Conservation (phyloP, 2,329 filamentous ascomycete species). For the Rhexocercosporidium sp. region DNA sequence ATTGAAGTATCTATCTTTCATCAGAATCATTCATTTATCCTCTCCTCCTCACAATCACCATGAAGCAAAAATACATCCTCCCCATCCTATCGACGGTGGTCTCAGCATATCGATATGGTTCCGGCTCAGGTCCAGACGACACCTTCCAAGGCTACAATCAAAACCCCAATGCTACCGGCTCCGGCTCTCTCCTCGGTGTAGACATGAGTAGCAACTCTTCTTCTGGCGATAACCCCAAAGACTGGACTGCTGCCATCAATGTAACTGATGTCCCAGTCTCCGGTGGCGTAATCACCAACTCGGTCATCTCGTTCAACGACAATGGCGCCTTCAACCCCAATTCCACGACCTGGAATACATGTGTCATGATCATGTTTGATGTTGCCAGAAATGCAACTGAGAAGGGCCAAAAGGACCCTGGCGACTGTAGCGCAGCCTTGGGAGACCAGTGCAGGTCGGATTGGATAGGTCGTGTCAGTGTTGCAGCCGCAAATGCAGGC, state of each 20-base stretch:
- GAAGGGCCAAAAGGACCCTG: neutral
- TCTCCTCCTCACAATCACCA: no score
- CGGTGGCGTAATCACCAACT: neutral
- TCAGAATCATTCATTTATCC: no score
- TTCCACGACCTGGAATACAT: slow-evolving; percentile 3
- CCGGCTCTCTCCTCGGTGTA: neutral
- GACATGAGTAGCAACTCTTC: slow-evolving; percentile 1
- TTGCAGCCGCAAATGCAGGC: no score
- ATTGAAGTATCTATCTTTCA: no score
- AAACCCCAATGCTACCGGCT: slow-evolving; percentile 11
- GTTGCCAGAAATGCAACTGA: neutral
- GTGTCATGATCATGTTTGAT: neutral
- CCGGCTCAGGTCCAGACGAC: no score
- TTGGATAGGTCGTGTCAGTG: no score
- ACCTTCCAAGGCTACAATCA: neutral
- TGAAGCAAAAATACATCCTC: no score
- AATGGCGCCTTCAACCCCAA: neutral
- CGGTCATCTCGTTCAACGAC: neutral
- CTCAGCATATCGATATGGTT: no score
- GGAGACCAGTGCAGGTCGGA: no score
- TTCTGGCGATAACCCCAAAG: neutral
- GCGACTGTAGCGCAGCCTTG: neutral
- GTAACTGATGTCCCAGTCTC: neutral
- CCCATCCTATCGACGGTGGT: no score
- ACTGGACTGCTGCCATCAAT: no score